phyloP scores from a whole-genome alignment of 2,329 filamentous ascomycete genomes.

The Trichoderma simmonsii region DNA sequence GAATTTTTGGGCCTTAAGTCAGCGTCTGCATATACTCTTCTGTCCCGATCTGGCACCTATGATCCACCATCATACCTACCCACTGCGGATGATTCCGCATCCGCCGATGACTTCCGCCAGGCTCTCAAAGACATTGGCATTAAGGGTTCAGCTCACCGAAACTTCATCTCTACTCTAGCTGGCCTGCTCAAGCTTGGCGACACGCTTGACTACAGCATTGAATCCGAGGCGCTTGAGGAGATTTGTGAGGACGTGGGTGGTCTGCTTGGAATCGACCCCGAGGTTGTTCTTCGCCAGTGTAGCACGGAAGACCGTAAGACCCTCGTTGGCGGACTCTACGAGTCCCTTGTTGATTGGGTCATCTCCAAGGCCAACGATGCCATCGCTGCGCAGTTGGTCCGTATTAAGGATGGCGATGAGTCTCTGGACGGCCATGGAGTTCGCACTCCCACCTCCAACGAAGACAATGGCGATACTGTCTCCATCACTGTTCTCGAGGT shows the following conservation, averaged over 20 bases:
- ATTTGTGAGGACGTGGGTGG: slow-evolving; percentile 87
- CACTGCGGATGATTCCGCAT: slow-evolving; percentile 85
- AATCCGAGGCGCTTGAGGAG: slow-evolving; percentile 79
- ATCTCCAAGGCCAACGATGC: slow-evolving; percentile 83
- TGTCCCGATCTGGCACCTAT: slow-evolving; percentile 83
- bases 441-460: slow-evolving; percentile 63
- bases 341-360: slow-evolving; percentile 93
- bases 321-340: slow-evolving; percentile 83
- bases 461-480: slow-evolving; percentile 78
- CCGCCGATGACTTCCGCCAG: slow-evolving; percentile 87
- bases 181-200: slow-evolving; percentile 90
- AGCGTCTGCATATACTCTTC: slow-evolving; percentile 71
- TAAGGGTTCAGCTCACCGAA: slow-evolving; percentile 77
- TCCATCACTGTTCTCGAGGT: slow-evolving; percentile 86
- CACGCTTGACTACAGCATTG: slow-evolving; percentile 77
- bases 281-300: slow-evolving; percentile 73
- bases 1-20: slow-evolving; percentile 82
- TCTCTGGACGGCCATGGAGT: slow-evolving; percentile 62
- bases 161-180: slow-evolving; percentile 80
- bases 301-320: slow-evolving; percentile 80
- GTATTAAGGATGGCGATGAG: slow-evolving; percentile 62
- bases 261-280: slow-evolving; percentile 81
- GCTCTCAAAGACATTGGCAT: slow-evolving; percentile 90
- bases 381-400: slow-evolving; percentile 71
- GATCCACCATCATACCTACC: slow-evolving; percentile 83